phyloP scores from a whole-genome alignment of 345 rosid genomes.

The Lenwebbia sp. region DNA sequence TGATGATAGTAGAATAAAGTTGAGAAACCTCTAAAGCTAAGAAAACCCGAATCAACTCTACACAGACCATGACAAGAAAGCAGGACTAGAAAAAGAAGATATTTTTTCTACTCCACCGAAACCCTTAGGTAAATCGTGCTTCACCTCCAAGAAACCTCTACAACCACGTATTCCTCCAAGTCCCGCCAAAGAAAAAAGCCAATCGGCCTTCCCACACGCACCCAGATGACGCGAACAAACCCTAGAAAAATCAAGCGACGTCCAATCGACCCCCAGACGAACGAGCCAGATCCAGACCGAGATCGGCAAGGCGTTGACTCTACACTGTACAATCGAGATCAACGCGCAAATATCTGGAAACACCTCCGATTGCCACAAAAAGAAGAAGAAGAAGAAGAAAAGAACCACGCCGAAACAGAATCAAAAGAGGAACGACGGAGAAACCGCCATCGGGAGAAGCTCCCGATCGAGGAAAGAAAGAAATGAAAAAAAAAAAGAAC shows the following conservation, averaged over 20 bases:
- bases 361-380: background rate
- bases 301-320: background rate
- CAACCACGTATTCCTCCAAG: background rate
- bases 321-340: background rate
- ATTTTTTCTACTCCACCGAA: background rate
- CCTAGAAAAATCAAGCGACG: background rate
- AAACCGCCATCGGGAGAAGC: background rate
- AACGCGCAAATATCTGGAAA: background rate
- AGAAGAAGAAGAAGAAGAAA: background rate
- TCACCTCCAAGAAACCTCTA: background rate
- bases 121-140: background rate
- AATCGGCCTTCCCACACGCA: background rate
- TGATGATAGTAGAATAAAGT: background rate
- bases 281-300: background rate
- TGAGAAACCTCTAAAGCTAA: background rate
- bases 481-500: background rate
- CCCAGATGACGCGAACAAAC: background rate
- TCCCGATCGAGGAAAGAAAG: background rate
- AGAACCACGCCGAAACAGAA: background rate
- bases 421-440: background rate
- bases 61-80: background rate
- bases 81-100: background rate
- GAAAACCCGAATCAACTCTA: background rate
- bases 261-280: background rate
- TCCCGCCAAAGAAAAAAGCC: background rate